Base-by-base conservation (phyloP, 768 basidiomycete genomes). In the Rickenella mellea region DNA sequence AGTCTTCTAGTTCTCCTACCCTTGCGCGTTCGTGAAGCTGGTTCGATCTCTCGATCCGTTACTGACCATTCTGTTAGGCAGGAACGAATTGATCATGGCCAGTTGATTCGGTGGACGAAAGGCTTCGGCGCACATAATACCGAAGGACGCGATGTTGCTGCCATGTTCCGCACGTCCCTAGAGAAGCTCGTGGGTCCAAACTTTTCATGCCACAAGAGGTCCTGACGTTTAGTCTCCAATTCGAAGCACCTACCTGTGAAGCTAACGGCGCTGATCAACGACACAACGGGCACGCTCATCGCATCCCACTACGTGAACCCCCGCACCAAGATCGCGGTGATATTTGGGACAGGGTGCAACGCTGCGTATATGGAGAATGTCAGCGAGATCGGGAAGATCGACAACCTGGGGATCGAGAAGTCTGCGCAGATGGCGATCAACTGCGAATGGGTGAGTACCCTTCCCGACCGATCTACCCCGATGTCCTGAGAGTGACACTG, bases 41-140 rank as follows among this genome's bases (percentile, higher is more conserved):
- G 1, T 22, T 25, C 12, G 31, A 26, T 46, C 29, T 35, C 10
- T 25, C 25, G 28, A 28, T 28, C 29, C 28, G 32, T 25, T 25
- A 24, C 21, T 2, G 21, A 10, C 24, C 36, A 10, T 17, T 15
- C 37, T 2, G 49, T 9, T 59, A 93, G 88, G n/a, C 96, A 98
- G 71, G 74, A 82, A 28, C 73, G 76, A 41, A 98, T 99, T 49
- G 91, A 98, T 60, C 90, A 97, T 48, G 94, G 91, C 19, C 74
- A 77, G 46, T 80, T 98, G 27, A 91, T 97, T 54, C 83, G 94
- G 14, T 99, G 96, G 96, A 99, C 96, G n/a, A 99, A 99, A 63
- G 96, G 96, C 49, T 98, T 98, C 53, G 91, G 91, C 25, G 86
- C 86, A 0, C 59, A 75, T 4, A 90, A 93, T 56, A 91, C 89